phyloP scores from a whole-genome alignment of 2,329 filamentous ascomycete genomes.

The Cyclaneusma minus region DNA sequence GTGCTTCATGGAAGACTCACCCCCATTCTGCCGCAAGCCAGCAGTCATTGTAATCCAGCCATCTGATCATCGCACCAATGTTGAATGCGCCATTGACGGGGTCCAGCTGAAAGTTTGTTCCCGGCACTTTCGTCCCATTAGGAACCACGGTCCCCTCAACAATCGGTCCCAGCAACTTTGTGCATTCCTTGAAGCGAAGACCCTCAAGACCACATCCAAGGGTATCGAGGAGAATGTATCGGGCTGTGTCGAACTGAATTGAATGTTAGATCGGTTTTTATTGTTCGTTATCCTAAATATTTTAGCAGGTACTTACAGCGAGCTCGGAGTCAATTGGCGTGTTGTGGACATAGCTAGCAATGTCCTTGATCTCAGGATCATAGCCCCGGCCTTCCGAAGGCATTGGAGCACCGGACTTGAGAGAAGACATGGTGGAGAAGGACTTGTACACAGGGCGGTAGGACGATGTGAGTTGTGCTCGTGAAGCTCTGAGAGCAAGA shows the following conservation, averaged over 20 bases:
- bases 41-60: slow-evolving; percentile 99
- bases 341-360: slow-evolving; percentile 88
- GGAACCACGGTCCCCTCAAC: slow-evolving; percentile 84
- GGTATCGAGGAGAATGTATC: slow-evolving; percentile 93
- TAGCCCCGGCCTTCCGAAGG: slow-evolving; percentile 45
- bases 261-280: slow-evolving; percentile 7
- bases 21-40: slow-evolving; percentile 99
- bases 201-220: slow-evolving; percentile 93
- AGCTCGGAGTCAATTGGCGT: slow-evolving; percentile 82
- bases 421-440: slow-evolving; percentile 21
- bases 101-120: slow-evolving; percentile 87
- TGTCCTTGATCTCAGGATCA: slow-evolving; percentile 87
- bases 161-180: slow-evolving; percentile 82
- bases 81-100: slow-evolving; percentile 96
- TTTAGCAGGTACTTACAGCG: slow-evolving; percentile 49
- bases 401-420: slow-evolving; percentile 27
- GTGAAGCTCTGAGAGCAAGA: slow-evolving; percentile 2
- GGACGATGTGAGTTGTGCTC: slow-evolving; percentile 1
- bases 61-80: slow-evolving; percentile 96
- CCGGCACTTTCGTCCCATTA: slow-evolving; percentile 80
- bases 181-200: slow-evolving; percentile 88
- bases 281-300: slow-evolving; percentile 1
- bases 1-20: too few species aligned
- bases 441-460: background rate
- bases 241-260: slow-evolving; percentile 79